These are phyloP conservation scores for Globisporangium iwayamae DNA, from an alignment of 352 stramenopile genomes.

Conservation along the genomic window DNA sequence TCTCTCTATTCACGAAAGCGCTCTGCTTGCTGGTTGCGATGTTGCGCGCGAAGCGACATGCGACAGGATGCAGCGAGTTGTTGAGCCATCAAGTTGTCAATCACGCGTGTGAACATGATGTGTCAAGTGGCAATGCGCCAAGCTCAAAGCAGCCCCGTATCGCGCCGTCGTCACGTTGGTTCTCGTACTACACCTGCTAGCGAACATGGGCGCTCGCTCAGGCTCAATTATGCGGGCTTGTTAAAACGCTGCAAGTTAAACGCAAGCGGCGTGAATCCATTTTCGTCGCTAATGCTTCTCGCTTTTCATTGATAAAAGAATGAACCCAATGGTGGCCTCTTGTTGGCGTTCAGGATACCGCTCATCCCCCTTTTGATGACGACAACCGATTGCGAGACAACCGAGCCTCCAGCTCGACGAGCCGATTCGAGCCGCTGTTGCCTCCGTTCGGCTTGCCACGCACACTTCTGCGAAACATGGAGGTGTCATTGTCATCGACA, in stretches of 20 bases:
- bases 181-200: too few relatives aligned
- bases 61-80: background rate
- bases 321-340: too few relatives aligned
- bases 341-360: background rate
- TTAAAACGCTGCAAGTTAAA: background rate
- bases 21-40: background rate
- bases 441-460: background rate
- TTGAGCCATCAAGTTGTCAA: background rate
- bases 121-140: background rate
- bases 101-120: background rate
- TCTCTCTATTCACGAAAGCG: background rate
- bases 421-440: background rate
- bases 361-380: background rate
- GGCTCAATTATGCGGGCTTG: background rate
- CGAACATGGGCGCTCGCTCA: background rate
- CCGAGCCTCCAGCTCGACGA: background rate
- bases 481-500: too few relatives aligned
- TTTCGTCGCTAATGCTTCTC: too few relatives aligned
- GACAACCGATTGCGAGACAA: background rate
- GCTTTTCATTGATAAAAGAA: too few relatives aligned
- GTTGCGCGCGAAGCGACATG: background rate
- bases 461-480: too few relatives aligned
- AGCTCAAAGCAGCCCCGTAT: too few relatives aligned
- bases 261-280: background rate
- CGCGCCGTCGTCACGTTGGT: too few relatives aligned